Evolutionary conservation across 179 eudicot species (phyloP).

Genomic region (Beta lomatogona): DNA sequence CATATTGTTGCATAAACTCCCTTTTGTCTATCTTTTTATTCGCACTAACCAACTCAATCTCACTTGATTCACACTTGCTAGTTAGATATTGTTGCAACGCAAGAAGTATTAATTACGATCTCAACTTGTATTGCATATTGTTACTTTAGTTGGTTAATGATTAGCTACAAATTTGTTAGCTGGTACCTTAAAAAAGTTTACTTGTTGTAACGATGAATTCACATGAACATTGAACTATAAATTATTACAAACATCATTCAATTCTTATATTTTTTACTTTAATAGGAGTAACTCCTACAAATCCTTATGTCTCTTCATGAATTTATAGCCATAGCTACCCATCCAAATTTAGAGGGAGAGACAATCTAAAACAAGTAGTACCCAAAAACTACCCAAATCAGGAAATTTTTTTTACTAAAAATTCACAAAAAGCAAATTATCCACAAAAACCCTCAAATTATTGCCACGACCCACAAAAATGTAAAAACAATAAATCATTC

Average conservation of each 20-base stretch:
- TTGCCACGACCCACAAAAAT: not conserved
- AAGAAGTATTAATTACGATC: no score
- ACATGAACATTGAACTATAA: constrained; percentile 9
- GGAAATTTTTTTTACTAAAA: not conserved
- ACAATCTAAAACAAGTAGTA: not conserved
- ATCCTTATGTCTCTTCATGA: not conserved
- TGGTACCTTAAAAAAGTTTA: not conserved
- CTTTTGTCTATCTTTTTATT: no score
- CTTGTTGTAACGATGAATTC: constrained; percentile 6
- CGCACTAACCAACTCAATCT: no score
- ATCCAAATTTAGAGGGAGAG: not conserved
- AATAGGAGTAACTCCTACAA: not conserved
- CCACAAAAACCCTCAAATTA: not conserved
- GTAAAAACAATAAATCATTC: not conserved
- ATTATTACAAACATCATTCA: not conserved
- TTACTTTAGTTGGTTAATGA: not conserved
- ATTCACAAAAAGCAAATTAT: not conserved
- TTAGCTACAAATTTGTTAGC: not conserved
- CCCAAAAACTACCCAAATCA: not conserved
- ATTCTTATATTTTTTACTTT: not conserved
- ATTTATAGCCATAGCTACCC: not conserved
- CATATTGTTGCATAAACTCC: no score
- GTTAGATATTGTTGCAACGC: no score
- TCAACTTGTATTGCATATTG: not conserved
- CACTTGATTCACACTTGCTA: no score